These are phyloP conservation scores for Galeopsis tetrahit DNA, from an alignment of 257 asterid genomes.

Conservation along the genomic window DNA sequence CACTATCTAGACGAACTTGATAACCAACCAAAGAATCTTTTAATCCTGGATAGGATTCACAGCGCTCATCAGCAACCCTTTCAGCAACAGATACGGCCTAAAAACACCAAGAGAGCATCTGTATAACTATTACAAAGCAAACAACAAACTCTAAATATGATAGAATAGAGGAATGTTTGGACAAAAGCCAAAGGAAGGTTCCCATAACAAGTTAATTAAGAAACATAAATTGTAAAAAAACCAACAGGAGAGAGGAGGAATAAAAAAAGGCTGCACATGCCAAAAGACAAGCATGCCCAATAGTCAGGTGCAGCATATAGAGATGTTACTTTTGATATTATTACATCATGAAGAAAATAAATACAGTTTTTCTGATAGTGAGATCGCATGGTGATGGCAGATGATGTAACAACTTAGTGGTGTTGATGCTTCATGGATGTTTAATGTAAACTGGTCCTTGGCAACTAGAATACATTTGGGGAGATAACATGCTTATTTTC, in stretches of 20 bases:
- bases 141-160: conserved; percentile 15
- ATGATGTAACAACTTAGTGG: conserved; percentile 3
- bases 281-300: conserved; percentile 4
- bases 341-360: neutral
- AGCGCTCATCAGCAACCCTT: conserved; percentile 96
- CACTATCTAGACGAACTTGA: conserved; percentile 97
- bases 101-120: conserved; percentile 26
- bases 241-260: neutral
- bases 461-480: conserved; percentile 5
- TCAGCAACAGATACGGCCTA: conserved; percentile 98
- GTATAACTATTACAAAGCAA: conserved; percentile 29
- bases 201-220: neutral
- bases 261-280: neutral
- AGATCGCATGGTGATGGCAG: conserved; percentile 14
- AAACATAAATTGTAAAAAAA: neutral
- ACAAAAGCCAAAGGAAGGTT: neutral
- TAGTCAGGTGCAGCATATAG: neutral
- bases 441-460: neutral
- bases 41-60: conserved; percentile 93
- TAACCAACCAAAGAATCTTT: conserved; percentile 90
- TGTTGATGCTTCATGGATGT: neutral
- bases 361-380: neutral
- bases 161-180: neutral
- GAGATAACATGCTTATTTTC: neutral
- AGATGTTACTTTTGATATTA: neutral